A percentile compares a stretch with the other conserved stretches of the same genome.
Conservation (phyloP, 2,329 filamentous ascomycete genomes). For the Colletotrichum paranaense region DNA sequence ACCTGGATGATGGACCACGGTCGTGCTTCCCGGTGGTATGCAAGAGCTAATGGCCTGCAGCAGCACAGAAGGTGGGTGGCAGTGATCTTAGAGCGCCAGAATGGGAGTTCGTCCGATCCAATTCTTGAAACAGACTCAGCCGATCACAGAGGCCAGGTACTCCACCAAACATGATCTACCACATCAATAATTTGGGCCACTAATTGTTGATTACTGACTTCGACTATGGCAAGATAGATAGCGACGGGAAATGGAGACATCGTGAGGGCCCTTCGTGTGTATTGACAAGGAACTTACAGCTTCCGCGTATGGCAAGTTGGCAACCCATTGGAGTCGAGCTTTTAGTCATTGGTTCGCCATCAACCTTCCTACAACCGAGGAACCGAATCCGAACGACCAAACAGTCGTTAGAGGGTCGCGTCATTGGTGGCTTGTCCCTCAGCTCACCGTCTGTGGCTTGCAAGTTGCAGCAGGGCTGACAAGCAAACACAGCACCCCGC, state of each 20-base stretch:
- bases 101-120: constrained; percentile 17
- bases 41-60: neutral
- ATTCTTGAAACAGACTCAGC: neutral
- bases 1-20: neutral
- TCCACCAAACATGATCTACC: neutral
- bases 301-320: neutral
- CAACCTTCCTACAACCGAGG: neutral
- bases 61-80: neutral
- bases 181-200: neutral
- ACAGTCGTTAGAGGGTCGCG: neutral
- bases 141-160: neutral
- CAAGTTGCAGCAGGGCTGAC: constrained; percentile 3
- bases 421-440: constrained; percentile 22
- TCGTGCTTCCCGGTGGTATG: neutral
- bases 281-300: neutral
- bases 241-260: neutral
- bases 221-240: neutral
- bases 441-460: constrained; percentile 24
- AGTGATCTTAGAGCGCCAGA: neutral
- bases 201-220: no score
- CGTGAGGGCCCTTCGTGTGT: no score
- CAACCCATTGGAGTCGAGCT: neutral
- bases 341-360: neutral
- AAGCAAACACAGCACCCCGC: constrained; percentile 4
- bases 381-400: constrained; percentile 20